phyloP scores from a whole-genome alignment of 257 asterid genomes.

The Solanum sejunctum region DNA sequence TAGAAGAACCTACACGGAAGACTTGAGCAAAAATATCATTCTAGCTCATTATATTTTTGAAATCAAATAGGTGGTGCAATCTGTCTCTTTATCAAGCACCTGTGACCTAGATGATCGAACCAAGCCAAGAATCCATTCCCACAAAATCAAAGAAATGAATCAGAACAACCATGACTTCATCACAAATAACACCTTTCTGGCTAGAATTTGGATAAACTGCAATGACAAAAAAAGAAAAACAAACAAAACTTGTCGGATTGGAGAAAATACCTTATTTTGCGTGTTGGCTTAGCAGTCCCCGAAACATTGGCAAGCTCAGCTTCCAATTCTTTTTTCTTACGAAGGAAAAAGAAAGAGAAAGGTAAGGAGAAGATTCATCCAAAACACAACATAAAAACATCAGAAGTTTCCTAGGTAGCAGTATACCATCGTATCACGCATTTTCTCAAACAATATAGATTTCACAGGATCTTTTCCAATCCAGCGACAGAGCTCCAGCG shows the following conservation, averaged over 20 bases:
- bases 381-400: neutral
- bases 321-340: slow-evolving; percentile 95
- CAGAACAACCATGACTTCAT: neutral
- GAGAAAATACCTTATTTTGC: slow-evolving; percentile 72
- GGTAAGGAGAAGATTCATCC: neutral
- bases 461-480: slow-evolving; percentile 96
- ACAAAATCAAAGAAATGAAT: neutral
- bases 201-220: neutral
- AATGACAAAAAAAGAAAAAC: neutral
- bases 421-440: slow-evolving; percentile 98
- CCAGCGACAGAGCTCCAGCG: slow-evolving; percentile 99
- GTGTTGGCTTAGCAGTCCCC: slow-evolving; percentile 79
- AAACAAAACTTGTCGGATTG: neutral
- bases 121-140: neutral
- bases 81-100: neutral
- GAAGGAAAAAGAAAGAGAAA: slow-evolving; percentile 9
- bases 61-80: neutral
- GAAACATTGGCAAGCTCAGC: slow-evolving; percentile 88
- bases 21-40: neutral
- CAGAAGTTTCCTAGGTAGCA: neutral
- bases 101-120: neutral
- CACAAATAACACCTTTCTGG: neutral
- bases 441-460: slow-evolving; percentile 88
- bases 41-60: neutral
- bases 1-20: neutral